These are phyloP conservation scores for Bimuria novae-zelandiae DNA, from an alignment of 2,329 filamentous ascomycete species.

Conservation along the genomic window DNA sequence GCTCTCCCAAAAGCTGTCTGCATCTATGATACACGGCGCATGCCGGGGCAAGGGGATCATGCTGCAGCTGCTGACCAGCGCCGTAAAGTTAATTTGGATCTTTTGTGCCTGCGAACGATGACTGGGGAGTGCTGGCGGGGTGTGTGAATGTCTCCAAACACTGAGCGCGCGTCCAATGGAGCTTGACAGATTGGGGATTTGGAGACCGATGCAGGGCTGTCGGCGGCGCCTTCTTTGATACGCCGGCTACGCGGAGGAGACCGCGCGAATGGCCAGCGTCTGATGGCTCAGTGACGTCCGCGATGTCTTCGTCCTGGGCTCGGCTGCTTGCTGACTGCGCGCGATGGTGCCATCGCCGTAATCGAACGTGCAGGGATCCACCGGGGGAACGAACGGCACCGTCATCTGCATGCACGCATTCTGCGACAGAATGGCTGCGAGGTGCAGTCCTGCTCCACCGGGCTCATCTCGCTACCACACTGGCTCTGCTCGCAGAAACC, in stretches of 20 bases:
- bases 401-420: constrained; percentile 20
- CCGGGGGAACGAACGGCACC: constrained; percentile 22
- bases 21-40: constrained; percentile 5
- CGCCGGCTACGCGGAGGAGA: constrained; percentile 7
- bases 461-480: constrained; percentile 45
- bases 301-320: not conserved
- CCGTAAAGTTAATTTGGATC: constrained; percentile 31
- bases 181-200: not conserved
- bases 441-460: constrained; percentile 43
- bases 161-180: constrained; percentile 22
- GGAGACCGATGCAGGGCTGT: constrained; percentile 9
- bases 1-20: not conserved
- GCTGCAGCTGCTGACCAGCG: constrained; percentile 23
- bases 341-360: constrained; percentile 14
- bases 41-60: constrained; percentile 21
- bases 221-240: constrained; percentile 1
- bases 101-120: constrained; percentile 37
- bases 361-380: constrained; percentile 26
- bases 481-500: constrained; percentile 2
- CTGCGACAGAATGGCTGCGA: constrained; percentile 40
- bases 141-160: constrained; percentile 8
- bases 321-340: not conserved
- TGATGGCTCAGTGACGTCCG: not conserved
- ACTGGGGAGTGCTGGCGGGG: constrained; percentile 31
- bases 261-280: not conserved